Base-by-base conservation (phyloP, 495 filamentous ascomycete species). In the Rusavskia elegans region DNA sequence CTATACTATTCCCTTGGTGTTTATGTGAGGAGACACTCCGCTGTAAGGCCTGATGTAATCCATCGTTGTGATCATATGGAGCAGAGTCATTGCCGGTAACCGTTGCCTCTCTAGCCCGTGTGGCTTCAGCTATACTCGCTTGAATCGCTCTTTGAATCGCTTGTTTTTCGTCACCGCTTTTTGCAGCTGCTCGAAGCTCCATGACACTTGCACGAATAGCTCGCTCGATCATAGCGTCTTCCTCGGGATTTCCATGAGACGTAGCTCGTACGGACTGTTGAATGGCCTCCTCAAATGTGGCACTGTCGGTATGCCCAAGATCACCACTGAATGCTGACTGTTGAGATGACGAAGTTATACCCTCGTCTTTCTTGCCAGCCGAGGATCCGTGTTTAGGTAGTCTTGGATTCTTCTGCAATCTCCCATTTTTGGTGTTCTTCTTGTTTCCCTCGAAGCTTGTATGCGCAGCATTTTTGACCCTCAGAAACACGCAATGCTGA, bases 261-360 rank as follows among this genome's bases (percentile, higher is more conserved):
- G 83, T 87, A 58, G 82, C 74, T 17, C 65, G 65, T 1, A 89
- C 80, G 5, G 85, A 85, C 27, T 68, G 66, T 38, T 71, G 71
- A 55, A 90, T 87, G 1, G 84, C 85, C 19, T 69, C 64, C 56
- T 87, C 84, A 51, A 86, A 77, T 54, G 83, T 79, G 13, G 71
- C 66, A 35, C 42, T 50, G 55, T 60, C 48, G 50, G 50, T 25
- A 21, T 48, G 25, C 16, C 19, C 46, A 55, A 27, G 55, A 48
- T 38, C 52, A 57, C 23, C 57, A 48, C 1, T 21, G 3, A 35
- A 37, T 25, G 35, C 49, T 19, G 27, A 23, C 1, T 3, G 32
- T 14, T 17, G 49, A 39, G 32, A 35, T 39, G 7, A 21, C 13
- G 54, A 29, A 9, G 51, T 44, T 39, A 56, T 63, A 27, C 39